Conservation (phyloP, 768 basidiomycete species). For the Mycena filopes region DNA sequence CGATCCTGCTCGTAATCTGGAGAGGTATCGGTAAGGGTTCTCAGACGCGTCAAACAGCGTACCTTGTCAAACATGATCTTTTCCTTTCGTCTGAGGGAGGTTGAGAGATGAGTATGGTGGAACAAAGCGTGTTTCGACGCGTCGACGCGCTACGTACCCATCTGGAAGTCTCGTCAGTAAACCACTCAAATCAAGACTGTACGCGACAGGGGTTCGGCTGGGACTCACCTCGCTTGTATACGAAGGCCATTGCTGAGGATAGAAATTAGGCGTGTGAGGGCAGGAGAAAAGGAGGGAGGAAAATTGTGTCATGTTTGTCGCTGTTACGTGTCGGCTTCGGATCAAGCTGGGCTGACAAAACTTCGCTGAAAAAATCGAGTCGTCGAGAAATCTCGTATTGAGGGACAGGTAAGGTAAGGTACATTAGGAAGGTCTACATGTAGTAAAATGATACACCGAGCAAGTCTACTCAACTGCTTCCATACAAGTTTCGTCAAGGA, state of each 20-base stretch:
- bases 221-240: constrained; percentile 47
- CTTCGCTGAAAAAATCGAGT: too few relatives aligned
- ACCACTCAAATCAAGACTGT: neutral
- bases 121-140: constrained; percentile 36
- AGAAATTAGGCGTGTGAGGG: neutral
- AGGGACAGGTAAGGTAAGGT: neutral
- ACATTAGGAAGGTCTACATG: neutral
- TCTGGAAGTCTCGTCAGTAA: constrained; percentile 42
- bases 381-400: too few relatives aligned
- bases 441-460: neutral
- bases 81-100: constrained; percentile 76
- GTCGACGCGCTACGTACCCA: constrained; percentile 59
- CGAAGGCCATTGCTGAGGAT: constrained; percentile 37
- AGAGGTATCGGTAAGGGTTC: constrained; percentile 25
- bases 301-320: neutral
- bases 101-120: constrained; percentile 30
- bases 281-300: constrained; percentile 2
- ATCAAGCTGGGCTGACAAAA: neutral
- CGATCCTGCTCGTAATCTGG: constrained; percentile 88
- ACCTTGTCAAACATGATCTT: constrained; percentile 87
- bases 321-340: constrained; percentile 10
- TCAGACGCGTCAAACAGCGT: constrained; percentile 49
- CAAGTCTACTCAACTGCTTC: constrained; percentile 5
- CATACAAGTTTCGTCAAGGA: constrained; percentile 28
- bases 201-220: neutral